Percentiles rank a stretch among this genome's conserved stretches.
These are phyloP conservation scores for Amaranthus hypochondriacus DNA, from an alignment of 148 eudicot genomes.

Conservation along the genomic window DNA sequence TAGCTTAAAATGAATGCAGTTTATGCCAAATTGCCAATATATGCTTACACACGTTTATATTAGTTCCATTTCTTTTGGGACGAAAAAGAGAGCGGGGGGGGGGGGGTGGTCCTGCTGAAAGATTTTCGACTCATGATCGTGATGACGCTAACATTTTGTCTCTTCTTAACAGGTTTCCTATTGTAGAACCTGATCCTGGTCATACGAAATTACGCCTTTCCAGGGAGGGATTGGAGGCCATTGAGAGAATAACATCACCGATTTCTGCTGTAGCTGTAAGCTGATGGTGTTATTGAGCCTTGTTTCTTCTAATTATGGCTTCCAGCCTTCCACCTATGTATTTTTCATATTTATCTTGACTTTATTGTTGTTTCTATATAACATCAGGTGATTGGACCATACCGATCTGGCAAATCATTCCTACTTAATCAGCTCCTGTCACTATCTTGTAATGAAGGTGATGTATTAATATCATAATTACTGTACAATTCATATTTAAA, in stretches of 20 bases:
- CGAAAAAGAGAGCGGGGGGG: not conserved
- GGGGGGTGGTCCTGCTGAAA: no score
- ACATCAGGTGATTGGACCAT: constrained; percentile 94
- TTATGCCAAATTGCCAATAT: not conserved
- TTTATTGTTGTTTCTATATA: constrained; percentile 2
- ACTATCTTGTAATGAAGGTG: constrained; percentile 95
- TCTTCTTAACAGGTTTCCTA: constrained; percentile 65
- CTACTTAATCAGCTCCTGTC: constrained; percentile 96
- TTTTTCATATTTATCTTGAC: not conserved
- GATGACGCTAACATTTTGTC: constrained; percentile 8
- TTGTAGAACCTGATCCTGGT: constrained; percentile 94
- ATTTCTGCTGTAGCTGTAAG: constrained; percentile 97
- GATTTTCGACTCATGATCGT: not conserved
- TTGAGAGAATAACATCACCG: constrained; percentile 67
- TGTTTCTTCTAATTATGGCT: not conserved
- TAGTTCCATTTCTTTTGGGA: not conserved
- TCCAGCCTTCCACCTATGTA: not conserved
- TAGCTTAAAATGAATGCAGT: no score
- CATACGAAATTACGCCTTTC: constrained; percentile 92
- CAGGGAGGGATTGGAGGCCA: constrained; percentile 86
- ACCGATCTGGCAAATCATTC: constrained; percentile 97
- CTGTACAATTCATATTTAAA: not conserved
- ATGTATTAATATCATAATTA: constrained; percentile 9
- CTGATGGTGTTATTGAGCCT: not conserved
- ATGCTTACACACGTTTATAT: no score